Percentiles rank a stretch among this genome's conserved stretches.
These are phyloP conservation scores for Penstemon barbatus DNA, from an alignment of 257 asterid genomes.

Conservation along the genomic window DNA sequence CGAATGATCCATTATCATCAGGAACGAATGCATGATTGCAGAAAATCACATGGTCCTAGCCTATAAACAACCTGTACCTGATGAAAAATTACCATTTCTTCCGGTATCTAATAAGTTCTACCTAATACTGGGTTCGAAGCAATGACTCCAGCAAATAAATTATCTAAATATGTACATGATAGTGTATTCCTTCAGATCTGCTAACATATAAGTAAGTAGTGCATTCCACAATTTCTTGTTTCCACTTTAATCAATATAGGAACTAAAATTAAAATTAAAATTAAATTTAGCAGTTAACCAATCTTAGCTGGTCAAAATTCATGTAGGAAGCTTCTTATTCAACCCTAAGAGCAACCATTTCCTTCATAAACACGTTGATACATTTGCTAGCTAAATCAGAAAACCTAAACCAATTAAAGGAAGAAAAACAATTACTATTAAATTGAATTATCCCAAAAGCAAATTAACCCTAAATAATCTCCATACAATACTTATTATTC, in stretches of 20 bases:
- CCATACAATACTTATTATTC: not conserved
- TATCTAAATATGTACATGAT: too few species aligned
- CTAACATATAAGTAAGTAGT: not conserved
- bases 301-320: conserved; percentile 1
- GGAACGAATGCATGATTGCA: not conserved
- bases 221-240: conserved; percentile 8
- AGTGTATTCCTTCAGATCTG: too few species aligned
- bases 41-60: not conserved
- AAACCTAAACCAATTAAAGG: not conserved
- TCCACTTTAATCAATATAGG: conserved; percentile 4
- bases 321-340: conserved; percentile 4
- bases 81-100: not conserved
- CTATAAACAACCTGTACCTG: not conserved
- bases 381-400: not conserved
- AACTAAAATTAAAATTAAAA: not conserved
- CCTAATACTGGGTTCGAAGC: not conserved
- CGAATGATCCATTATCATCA: too few species aligned
- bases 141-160: not conserved
- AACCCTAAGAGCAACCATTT: conserved; percentile 32
- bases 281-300: conserved; percentile 2
- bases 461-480: conserved; percentile 35
- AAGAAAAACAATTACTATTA: not conserved
- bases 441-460: not conserved
- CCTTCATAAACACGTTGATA: not conserved
- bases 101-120: too few species aligned